Percentiles rank a stretch among this genome's conserved stretches.
Conservation (phyloP, 2,329 filamentous ascomycete genomes). For the Penicillium sp. region DNA sequence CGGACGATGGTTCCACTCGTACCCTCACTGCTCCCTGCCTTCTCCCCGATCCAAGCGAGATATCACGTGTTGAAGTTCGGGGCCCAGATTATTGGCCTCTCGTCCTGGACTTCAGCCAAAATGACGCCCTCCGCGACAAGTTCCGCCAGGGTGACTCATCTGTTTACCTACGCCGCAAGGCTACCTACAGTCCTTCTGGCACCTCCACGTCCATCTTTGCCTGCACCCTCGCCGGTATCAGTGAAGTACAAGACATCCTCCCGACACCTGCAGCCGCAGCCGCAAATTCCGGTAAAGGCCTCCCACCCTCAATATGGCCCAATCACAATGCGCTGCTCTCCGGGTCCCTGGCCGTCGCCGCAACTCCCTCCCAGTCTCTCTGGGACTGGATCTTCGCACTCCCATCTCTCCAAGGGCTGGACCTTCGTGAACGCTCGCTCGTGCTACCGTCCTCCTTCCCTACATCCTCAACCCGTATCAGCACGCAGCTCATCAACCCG, state of each 20-base stretch:
- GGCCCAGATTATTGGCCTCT: conserved; percentile 76
- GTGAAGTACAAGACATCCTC: conserved; percentile 56
- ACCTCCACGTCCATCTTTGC: conserved; percentile 62
- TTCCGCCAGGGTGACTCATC: conserved; percentile 69
- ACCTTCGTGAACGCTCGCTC: conserved; percentile 67
- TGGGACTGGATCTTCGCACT: conserved; percentile 77
- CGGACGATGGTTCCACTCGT: conserved; percentile 48
- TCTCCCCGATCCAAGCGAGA: conserved; percentile 48
- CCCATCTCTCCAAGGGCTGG: conserved; percentile 53
- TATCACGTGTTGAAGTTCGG: conserved; percentile 41
- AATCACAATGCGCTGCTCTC: conserved; percentile 28
- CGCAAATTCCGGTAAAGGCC: conserved; percentile 28
- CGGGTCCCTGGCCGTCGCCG: conserved; percentile 25
- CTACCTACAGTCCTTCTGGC: conserved; percentile 63
- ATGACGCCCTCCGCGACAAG: conserved; percentile 62
- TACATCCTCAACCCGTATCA: conserved; percentile 26
- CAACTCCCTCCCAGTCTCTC: conserved; percentile 46
- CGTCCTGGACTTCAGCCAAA: conserved; percentile 69
- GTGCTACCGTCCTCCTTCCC: conserved; percentile 56
- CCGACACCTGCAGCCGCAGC: conserved; percentile 29
- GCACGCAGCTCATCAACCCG: conserved; percentile 44
- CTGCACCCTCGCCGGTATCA: conserved; percentile 73
- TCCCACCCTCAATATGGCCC: conserved; percentile 27
- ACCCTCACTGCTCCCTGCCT: conserved; percentile 58
- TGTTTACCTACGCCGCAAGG: conserved; percentile 71